Evolutionary conservation across 1,284 basidiomycete species (phyloP).

Genomic region (Kalmanozyma brasiliensis): DNA sequence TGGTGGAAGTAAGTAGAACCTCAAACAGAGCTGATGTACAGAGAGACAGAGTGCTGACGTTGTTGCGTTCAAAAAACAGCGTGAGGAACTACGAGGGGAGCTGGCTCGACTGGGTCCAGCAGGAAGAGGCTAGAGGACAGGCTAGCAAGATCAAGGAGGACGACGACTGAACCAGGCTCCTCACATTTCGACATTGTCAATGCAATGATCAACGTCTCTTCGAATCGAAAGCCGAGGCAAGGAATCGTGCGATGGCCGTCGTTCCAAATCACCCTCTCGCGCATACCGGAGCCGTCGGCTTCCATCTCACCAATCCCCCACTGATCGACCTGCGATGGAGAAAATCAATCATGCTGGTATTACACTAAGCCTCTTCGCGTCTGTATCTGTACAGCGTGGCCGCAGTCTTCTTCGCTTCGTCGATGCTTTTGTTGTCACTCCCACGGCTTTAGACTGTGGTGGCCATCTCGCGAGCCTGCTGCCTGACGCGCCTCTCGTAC

Average conservation of each 20-base stretch:
- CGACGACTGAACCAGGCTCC: constrained; percentile 57
- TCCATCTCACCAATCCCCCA: neutral
- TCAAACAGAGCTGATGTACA: neutral
- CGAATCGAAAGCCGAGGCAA: no score
- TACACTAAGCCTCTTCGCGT: no score
- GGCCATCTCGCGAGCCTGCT: constrained; percentile 56
- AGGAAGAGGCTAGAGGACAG: constrained; percentile 66
- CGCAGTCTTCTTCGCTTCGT: no score
- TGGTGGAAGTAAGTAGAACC: constrained; percentile 77
- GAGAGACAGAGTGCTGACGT: neutral
- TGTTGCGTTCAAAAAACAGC: constrained; percentile 69
- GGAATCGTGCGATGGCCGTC: no score
- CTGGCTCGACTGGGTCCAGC: constrained; percentile 89
- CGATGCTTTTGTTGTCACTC: no score
- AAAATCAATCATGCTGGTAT: no score
- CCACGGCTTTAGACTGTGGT: constrained; percentile 14
- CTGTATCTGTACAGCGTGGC: no score
- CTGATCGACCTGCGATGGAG: no score
- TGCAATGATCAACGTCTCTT: no score
- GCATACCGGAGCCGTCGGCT: no score
- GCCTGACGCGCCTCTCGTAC: constrained; percentile 58
- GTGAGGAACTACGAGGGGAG: constrained; percentile 88
- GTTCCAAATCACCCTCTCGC: no score
- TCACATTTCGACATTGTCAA: no score
- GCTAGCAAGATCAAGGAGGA: constrained; percentile 62